These are phyloP conservation scores for Sclerotinia glacialis DNA, from an alignment of 2,329 filamentous ascomycete genomes.

Conservation along the genomic window DNA sequence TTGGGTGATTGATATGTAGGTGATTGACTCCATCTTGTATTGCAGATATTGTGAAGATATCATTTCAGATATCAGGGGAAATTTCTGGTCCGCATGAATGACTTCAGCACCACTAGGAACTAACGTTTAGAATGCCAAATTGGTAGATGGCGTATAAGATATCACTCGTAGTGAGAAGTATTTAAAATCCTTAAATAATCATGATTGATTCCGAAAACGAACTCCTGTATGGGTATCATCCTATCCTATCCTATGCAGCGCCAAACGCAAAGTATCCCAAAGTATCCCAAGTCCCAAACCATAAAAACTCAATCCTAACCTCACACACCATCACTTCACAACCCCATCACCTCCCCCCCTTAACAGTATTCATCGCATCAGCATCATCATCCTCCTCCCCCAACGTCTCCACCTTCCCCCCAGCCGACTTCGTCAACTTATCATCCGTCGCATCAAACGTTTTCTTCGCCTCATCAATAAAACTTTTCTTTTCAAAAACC, in stretches of 20 bases:
- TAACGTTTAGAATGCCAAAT: background rate
- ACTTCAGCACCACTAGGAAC: constrained; percentile 4
- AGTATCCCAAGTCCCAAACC: too few species aligned
- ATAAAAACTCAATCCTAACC: background rate
- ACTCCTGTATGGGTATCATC: constrained; percentile 18
- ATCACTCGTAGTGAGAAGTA: background rate
- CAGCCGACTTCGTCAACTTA: constrained; percentile 54
- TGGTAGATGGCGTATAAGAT: background rate
- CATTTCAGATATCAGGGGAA: background rate
- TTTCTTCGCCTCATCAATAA: constrained; percentile 80
- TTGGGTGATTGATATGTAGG: background rate
- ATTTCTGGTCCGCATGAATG: background rate
- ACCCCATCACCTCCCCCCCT: constrained; percentile 29
- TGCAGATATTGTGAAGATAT: background rate
- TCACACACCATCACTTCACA: constrained; percentile 13
- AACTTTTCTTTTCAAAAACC: constrained; percentile 81
- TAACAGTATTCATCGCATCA: constrained; percentile 40
- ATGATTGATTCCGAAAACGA: background rate
- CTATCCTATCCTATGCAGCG: constrained; percentile 1
- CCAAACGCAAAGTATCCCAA: background rate
- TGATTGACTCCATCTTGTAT: background rate
- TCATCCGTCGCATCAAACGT: constrained; percentile 68
- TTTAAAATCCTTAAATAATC: background rate
- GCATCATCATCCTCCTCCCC: constrained; percentile 53
- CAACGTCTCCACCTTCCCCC: constrained; percentile 49